Evolutionary conservation across 768 basidiomycete genomes (phyloP).

Genomic region (Mrakia frigida): DNA sequence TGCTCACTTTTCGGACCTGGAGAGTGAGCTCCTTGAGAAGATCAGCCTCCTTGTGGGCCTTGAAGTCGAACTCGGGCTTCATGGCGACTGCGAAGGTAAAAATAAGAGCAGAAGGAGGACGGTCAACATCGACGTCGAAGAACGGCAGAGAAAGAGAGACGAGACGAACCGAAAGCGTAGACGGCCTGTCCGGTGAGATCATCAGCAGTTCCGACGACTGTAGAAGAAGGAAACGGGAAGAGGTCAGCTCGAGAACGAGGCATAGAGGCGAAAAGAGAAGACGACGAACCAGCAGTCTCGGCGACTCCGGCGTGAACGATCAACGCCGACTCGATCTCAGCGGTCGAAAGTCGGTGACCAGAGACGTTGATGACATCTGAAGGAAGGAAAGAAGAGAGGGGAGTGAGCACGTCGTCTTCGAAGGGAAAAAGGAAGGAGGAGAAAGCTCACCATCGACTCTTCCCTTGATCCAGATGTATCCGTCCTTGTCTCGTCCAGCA

Average conservation of each 20-base stretch:
- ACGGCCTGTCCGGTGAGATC: constrained; percentile 71
- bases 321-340: constrained; percentile 94
- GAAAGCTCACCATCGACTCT: constrained; percentile 73
- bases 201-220: constrained; percentile 45
- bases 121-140: not conserved
- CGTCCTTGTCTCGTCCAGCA: constrained; percentile 85
- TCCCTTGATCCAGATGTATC: constrained; percentile 99
- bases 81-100: constrained; percentile 43
- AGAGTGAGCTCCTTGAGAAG: constrained; percentile 83
- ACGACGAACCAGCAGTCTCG: constrained; percentile 62
- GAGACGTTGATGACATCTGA: constrained; percentile 96
- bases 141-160: not conserved
- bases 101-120: not conserved
- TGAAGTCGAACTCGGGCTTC: constrained; percentile 64
- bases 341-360: constrained; percentile 92
- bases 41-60: constrained; percentile 60
- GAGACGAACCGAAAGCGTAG: constrained; percentile 73
- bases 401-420: not conserved
- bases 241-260: too few relatives aligned
- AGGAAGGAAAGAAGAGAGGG: not conserved
- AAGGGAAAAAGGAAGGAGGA: constrained; percentile 16
- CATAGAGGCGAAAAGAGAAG: too few relatives aligned
- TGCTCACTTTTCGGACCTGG: constrained; percentile 80
- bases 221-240: too few relatives aligned
- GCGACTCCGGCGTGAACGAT: constrained; percentile 93